Base-by-base conservation (phyloP, 192 early-diverging fungal genomes). In the Funneliformis geosporum region DNA sequence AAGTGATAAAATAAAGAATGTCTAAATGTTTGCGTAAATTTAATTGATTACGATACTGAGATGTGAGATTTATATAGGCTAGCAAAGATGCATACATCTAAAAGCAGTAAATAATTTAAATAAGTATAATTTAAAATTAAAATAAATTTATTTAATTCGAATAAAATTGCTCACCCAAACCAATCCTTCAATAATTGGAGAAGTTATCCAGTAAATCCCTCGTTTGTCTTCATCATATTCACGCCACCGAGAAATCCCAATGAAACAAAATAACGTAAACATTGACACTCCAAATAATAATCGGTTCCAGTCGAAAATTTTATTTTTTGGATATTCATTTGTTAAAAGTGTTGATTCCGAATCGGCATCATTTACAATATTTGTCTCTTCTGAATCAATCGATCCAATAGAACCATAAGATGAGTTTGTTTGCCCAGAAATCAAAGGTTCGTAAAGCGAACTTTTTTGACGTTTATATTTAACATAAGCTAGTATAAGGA, bases 1-100 rank as follows among this genome's bases (percentile, higher is more conserved):
- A 78, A 18, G 60, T 47, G 23, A 78, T n/a, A 50, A n/a, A 21
- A 33, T 78, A 66, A 38, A 78, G 44, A 4, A 78, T 23, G 23
- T 78, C 23, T 1, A 78, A 50, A 18, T 67, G 42, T 50, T 43
- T 46, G 10, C 76, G 76, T 16, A 78, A 21, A 5, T 67, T 44
- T 39, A 67, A 66, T 46, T 28, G 14, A 47, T 60, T 78, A 40
- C 76, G 39, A 9, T 67, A 40, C 33, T 46, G 40, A 33, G 65
- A 78, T 16, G 4, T 18, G 5, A 78, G 38, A 33, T 78, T 78
- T 46, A 67, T 33, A 25, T 18, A 25, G 6, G 76, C 40, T 47
- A 78, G 47, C 1, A 27, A 23, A 2, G 25, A 38, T 25, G 76
- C 76, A 67, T 67, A 75, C 12, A 8, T 9, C 73, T 75, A 23